A percentile compares a stretch with the other conserved stretches of the same genome.
Conservation (phyloP, 1,284 basidiomycete species). For the Inonotus obliquus region DNA sequence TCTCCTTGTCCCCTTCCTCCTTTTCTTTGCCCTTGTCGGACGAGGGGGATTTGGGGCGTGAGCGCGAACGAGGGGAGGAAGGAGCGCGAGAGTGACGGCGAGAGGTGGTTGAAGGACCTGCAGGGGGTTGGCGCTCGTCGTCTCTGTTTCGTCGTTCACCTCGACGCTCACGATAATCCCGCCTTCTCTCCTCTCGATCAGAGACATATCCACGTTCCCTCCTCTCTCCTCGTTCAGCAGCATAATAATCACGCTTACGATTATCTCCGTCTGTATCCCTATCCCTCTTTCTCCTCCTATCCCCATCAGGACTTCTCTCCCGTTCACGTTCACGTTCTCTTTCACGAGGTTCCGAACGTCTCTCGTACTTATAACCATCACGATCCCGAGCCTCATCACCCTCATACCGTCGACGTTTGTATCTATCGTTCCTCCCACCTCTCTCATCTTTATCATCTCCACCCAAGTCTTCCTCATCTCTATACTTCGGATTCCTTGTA, state of each 20-base stretch:
- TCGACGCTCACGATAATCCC: constrained; percentile 18
- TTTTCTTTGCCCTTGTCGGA: constrained; percentile 40
- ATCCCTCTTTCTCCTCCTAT: constrained; percentile 24
- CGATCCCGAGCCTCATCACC: background rate
- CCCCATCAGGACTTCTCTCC: constrained; percentile 11
- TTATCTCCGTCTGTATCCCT: constrained; percentile 27
- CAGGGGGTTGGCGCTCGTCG: constrained; percentile 20
- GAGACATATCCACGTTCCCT: background rate
- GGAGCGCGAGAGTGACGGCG: constrained; percentile 18
- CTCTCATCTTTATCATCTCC: background rate
- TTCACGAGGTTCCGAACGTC: constrained; percentile 14
- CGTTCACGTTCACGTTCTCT: constrained; percentile 7
- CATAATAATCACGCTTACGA: constrained; percentile 19
- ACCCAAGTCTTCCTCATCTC: background rate
- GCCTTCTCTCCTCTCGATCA: background rate
- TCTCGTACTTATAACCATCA: background rate
- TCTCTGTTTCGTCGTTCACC: constrained; percentile 2
- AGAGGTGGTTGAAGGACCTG: constrained; percentile 20
- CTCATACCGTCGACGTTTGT: background rate
- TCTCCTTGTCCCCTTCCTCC: constrained; percentile 56
- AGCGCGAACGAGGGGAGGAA: constrained; percentile 36
- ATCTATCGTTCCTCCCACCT: constrained; percentile 1
- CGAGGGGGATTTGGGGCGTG: constrained; percentile 32
- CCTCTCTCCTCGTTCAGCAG: background rate
- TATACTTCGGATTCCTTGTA: background rate